Conservation (phyloP, 1,284 basidiomycete species). For the Ceratorhiza oryzae-sativae region DNA sequence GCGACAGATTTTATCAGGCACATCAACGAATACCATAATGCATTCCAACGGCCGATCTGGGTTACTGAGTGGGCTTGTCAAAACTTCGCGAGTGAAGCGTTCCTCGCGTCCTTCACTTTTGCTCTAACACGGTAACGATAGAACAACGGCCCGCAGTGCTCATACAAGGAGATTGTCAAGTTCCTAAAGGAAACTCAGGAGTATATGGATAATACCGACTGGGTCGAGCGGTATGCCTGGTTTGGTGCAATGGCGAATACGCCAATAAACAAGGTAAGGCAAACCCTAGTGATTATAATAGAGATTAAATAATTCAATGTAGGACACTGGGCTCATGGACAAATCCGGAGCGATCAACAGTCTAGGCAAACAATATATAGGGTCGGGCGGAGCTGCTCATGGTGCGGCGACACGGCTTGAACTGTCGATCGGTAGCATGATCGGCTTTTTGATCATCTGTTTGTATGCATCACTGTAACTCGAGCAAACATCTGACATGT, state of each 20-base stretch:
- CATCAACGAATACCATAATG: conserved; percentile 37
- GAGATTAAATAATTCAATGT: neutral
- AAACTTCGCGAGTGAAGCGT: conserved; percentile 19
- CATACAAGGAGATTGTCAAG: conserved; percentile 49
- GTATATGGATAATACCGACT: conserved; percentile 55
- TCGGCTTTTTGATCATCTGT: neutral
- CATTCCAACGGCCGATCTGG: conserved; percentile 37
- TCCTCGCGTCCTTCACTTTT: neutral
- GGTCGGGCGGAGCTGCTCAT: neutral
- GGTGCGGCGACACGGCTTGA: neutral
- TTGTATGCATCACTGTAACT: neutral
- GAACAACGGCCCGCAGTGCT: conserved; percentile 48
- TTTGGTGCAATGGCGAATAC: conserved; percentile 51
- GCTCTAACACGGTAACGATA: neutral
- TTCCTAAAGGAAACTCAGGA: conserved; percentile 55
- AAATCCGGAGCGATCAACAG: conserved; percentile 20
- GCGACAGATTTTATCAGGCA: conserved; percentile 34
- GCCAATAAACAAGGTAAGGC: conserved; percentile 33
- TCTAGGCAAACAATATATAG: conserved; percentile 38
- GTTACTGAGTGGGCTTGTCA: conserved; percentile 43
- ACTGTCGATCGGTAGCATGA: neutral
- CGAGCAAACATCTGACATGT: no score
- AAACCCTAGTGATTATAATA: neutral
- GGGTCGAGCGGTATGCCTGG: conserved; percentile 59
- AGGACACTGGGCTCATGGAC: conserved; percentile 37